Percentiles rank a stretch among this genome's conserved stretches.
phyloP scores from a whole-genome alignment of 2,329 filamentous ascomycete species.

The Triangularia verruculosa region DNA sequence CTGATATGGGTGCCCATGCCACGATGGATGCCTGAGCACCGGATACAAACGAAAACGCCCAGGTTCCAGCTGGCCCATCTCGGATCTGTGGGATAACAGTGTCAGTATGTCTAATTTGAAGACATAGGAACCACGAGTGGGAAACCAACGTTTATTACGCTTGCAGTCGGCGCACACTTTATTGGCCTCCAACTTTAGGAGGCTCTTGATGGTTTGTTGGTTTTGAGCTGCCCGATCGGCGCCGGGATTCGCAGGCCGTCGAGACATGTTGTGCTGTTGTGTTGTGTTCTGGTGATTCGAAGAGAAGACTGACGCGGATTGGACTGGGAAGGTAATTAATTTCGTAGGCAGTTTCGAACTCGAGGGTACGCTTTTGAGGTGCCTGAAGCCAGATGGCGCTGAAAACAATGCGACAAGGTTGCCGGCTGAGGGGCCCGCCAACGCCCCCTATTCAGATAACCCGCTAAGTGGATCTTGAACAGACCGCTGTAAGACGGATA shows the following conservation, averaged over 20 bases:
- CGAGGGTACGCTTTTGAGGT: neutral
- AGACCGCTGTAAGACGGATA: neutral
- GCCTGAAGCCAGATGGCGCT: slow-evolving; percentile 6
- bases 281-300: neutral
- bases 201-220: slow-evolving; percentile 86
- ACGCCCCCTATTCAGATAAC: slow-evolving; percentile 3
- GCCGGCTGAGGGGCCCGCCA: neutral
- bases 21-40: slow-evolving; percentile 96
- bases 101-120: neutral
- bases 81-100: slow-evolving; percentile 60
- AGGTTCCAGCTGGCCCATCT: slow-evolving; percentile 99
- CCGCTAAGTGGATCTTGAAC: slow-evolving; percentile 4
- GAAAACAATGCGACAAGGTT: slow-evolving; percentile 6
- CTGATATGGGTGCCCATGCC: slow-evolving; percentile 99
- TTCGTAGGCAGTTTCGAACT: slow-evolving; percentile 1
- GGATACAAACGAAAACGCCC: slow-evolving; percentile 95
- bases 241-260: slow-evolving; percentile 69
- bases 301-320: neutral
- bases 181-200: slow-evolving; percentile 92
- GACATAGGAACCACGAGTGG: neutral
- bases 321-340: neutral
- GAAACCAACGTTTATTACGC: slow-evolving; percentile 79
- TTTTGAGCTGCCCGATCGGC: slow-evolving; percentile 87
- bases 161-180: slow-evolving; percentile 99
- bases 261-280: slow-evolving; percentile 64